Evolutionary conservation across 495 filamentous ascomycete genomes (phyloP).

Genomic region (Astrothelium macrocarpum): DNA sequence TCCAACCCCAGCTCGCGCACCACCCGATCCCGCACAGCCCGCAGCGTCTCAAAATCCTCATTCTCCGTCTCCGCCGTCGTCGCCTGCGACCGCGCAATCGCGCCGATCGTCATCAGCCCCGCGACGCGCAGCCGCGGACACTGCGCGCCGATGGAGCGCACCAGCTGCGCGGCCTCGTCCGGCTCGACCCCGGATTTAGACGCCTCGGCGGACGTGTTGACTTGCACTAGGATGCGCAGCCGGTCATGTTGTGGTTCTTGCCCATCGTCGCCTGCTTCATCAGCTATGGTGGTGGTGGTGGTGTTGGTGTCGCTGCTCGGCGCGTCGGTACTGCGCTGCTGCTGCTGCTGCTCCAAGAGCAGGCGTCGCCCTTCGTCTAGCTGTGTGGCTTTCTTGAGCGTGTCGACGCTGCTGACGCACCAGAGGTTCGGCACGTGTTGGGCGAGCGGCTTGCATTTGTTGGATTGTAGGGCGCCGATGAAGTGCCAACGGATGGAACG

Average conservation of each 20-base stretch:
- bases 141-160: constrained; percentile 51
- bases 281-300: too few relatives aligned
- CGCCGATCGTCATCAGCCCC: constrained; percentile 95
- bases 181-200: constrained; percentile 76
- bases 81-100: constrained; percentile 69
- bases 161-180: constrained; percentile 45
- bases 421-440: constrained; percentile 79
- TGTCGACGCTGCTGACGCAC: constrained; percentile 85
- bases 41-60: constrained; percentile 71
- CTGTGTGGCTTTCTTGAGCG: constrained; percentile 70
- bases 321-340: not conserved
- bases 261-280: constrained; percentile 21
- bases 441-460: constrained; percentile 83
- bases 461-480: constrained; percentile 82
- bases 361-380: constrained; percentile 68
- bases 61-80: constrained; percentile 67
- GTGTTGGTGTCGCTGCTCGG: constrained; percentile 1
- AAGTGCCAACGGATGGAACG: constrained; percentile 84
- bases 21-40: constrained; percentile 57
- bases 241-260: constrained; percentile 27
- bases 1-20: constrained; percentile 36
- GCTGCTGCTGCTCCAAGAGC: constrained; percentile 15
- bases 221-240: constrained; percentile 75
- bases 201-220: constrained; percentile 87
- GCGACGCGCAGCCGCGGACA: constrained; percentile 66